Conservation (phyloP, 768 basidiomycete genomes). For the Mrakia blollopis region DNA sequence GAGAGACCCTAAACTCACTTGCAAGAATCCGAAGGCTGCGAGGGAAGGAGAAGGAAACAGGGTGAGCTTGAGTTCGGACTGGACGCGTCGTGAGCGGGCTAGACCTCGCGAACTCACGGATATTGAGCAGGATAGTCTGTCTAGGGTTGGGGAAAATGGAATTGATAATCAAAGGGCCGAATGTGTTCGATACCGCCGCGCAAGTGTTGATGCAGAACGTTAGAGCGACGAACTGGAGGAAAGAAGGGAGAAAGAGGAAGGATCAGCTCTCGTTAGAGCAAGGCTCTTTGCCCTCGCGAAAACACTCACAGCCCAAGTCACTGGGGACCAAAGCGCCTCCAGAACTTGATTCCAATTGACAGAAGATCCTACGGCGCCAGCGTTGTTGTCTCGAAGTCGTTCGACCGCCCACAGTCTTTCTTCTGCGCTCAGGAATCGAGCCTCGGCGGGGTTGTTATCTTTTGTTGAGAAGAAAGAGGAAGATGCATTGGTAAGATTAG, state of each 20-base stretch:
- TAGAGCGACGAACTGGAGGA: background rate
- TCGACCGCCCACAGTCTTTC: constrained; percentile 38
- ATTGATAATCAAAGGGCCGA: constrained; percentile 51
- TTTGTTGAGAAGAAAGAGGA: too few relatives aligned
- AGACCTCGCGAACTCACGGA: background rate
- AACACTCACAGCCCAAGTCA: constrained; percentile 30
- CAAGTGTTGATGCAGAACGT: constrained; percentile 32
- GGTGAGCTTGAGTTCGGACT: too few relatives aligned
- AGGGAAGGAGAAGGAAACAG: too few relatives aligned
- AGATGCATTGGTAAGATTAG: too few relatives aligned
- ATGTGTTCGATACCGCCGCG: constrained; percentile 37
- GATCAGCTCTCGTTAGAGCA: background rate
- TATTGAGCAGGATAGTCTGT: constrained; percentile 46
- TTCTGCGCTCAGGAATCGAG: constrained; percentile 36
- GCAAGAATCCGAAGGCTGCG: constrained; percentile 44
- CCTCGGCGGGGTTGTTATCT: constrained; percentile 34
- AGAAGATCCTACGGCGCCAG: constrained; percentile 1
- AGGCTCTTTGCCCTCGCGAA: background rate
- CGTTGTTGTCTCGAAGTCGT: constrained; percentile 37
- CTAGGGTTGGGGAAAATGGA: constrained; percentile 50
- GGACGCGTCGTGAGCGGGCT: too few relatives aligned
- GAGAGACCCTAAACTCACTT: too few relatives aligned
- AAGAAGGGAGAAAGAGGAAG: background rate
- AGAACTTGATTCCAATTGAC: constrained; percentile 36
- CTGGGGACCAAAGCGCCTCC: constrained; percentile 32